Conservation (phyloP, 2,329 filamentous ascomycete genomes). For the Aureobasidium sp. region DNA sequence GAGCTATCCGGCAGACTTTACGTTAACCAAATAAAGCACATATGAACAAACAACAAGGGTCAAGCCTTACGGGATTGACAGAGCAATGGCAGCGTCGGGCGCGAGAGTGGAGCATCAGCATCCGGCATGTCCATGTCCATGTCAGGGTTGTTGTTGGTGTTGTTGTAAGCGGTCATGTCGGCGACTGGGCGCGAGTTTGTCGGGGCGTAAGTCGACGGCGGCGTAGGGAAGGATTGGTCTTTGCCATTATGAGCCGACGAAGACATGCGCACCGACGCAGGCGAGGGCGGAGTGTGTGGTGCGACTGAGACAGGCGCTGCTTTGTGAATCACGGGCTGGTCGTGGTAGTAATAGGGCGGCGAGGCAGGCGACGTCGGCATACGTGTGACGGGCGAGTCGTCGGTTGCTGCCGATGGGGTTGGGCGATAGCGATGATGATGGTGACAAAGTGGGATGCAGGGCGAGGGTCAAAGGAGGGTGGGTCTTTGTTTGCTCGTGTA, state of each 20-base stretch:
- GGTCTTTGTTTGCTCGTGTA: slow-evolving; percentile 9
- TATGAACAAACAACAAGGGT: slow-evolving; percentile 3
- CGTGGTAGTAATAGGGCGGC: slow-evolving; percentile 38
- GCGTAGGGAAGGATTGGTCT: slow-evolving; percentile 31
- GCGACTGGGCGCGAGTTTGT: neutral
- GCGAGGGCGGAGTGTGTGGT: slow-evolving; percentile 43
- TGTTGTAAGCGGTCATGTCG: neutral
- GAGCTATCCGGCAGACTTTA: slow-evolving; percentile 26
- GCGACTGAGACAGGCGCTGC: slow-evolving; percentile 6
- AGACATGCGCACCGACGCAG: slow-evolving; percentile 37
- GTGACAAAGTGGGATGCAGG: neutral
- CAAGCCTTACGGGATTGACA: slow-evolving; percentile 30
- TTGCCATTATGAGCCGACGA: slow-evolving; percentile 33
- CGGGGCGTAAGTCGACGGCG: slow-evolving; percentile 30
- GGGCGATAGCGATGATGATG: neutral
- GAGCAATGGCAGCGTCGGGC: slow-evolving; percentile 30
- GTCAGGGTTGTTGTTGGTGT: slow-evolving; percentile 21
- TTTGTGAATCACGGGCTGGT: slow-evolving; percentile 32
- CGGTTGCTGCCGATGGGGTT: neutral
- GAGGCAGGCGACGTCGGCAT: slow-evolving; percentile 34
- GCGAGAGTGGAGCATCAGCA: slow-evolving; percentile 22
- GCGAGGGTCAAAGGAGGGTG: slow-evolving; percentile 10
- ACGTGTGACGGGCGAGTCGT: neutral
- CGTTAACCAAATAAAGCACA: slow-evolving; percentile 25
- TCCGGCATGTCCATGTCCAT: slow-evolving; percentile 25